A percentile compares a stretch with the other conserved stretches of the same genome.
These are phyloP conservation scores for Macrolepiota albuminosa DNA, from an alignment of 768 basidiomycete genomes.

Conservation along the genomic window DNA sequence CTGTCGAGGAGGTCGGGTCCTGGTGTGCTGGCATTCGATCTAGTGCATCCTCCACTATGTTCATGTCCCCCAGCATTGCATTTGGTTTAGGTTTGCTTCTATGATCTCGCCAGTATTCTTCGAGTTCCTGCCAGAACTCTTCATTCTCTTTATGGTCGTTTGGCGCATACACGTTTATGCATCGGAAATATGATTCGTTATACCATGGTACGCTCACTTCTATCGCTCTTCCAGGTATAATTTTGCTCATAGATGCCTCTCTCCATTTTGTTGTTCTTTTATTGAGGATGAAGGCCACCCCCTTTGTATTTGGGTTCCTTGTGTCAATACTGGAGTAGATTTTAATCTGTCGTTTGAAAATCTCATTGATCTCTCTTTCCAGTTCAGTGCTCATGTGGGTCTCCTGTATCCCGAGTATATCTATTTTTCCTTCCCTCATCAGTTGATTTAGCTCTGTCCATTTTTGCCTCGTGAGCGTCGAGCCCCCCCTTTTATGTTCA, in stretches of 20 bases:
- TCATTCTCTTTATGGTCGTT: neutral
- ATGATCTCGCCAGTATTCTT: too few species aligned
- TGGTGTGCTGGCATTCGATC: too few species aligned
- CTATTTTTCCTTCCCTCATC: conserved; percentile 20
- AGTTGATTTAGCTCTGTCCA: conserved; percentile 23
- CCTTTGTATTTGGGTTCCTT: conserved; percentile 15
- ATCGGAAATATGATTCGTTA: conserved; percentile 1
- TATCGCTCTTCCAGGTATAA: conserved; percentile 19
- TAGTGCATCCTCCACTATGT: too few species aligned
- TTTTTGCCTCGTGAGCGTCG: conserved; percentile 5
- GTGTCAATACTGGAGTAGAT: conserved; percentile 13
- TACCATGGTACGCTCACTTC: conserved; percentile 13
- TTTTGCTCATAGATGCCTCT: conserved; percentile 1
- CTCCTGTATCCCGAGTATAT: conserved; percentile 25
- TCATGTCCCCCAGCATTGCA: too few species aligned
- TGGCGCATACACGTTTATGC: neutral
- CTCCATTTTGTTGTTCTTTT: conserved; percentile 17
- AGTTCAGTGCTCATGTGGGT: conserved; percentile 19
- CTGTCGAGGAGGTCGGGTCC: too few species aligned
- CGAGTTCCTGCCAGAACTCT: neutral
- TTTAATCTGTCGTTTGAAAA: conserved; percentile 9
- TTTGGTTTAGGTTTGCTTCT: too few species aligned
- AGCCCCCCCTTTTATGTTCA: too few species aligned
- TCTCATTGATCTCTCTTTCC: too few species aligned
- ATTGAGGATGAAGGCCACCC: conserved; percentile 12